These are phyloP conservation scores for Collybia nuda DNA, from an alignment of 768 basidiomycete species.

Conservation along the genomic window DNA sequence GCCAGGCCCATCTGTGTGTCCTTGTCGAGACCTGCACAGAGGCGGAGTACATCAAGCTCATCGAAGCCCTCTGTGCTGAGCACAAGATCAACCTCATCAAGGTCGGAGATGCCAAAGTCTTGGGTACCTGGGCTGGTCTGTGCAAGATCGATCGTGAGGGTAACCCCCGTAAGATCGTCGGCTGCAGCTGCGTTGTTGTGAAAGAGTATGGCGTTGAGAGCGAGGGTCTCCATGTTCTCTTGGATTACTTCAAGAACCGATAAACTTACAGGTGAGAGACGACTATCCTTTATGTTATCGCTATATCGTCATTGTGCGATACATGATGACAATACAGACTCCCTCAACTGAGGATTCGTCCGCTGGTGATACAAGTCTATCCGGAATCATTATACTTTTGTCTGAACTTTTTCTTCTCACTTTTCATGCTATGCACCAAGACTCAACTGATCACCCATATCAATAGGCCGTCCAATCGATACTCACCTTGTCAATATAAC, in stretches of 20 bases:
- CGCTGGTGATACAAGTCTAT: slow-evolving; percentile 76
- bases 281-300: slow-evolving; percentile 7
- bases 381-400: slow-evolving; percentile 84
- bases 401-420: slow-evolving; percentile 49
- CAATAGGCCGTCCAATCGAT: no score
- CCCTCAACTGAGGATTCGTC: slow-evolving; percentile 81
- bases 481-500: no score
- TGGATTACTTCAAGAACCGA: slow-evolving; percentile 97
- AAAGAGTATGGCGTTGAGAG: slow-evolving; percentile 96
- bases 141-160: slow-evolving; percentile 99
- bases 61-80: slow-evolving; percentile 98
- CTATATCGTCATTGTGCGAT: slow-evolving; percentile 3
- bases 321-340: slow-evolving; percentile 85
- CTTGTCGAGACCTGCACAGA: slow-evolving; percentile 99
- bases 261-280: slow-evolving; percentile 41
- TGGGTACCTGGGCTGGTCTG: slow-evolving; percentile 97
- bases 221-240: slow-evolving; percentile 90
- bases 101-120: slow-evolving; percentile 95
- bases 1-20: slow-evolving; percentile 97
- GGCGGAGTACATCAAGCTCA: slow-evolving; percentile 99
- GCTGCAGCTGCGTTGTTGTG: slow-evolving; percentile 93
- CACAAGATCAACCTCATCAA: slow-evolving; percentile 99
- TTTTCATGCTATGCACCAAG: no score
- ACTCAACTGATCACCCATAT: no score
- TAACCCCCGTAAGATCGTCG: slow-evolving; percentile 94